Conservation (phyloP, 345 rosid genomes). For the Reutealis trisperma region DNA sequence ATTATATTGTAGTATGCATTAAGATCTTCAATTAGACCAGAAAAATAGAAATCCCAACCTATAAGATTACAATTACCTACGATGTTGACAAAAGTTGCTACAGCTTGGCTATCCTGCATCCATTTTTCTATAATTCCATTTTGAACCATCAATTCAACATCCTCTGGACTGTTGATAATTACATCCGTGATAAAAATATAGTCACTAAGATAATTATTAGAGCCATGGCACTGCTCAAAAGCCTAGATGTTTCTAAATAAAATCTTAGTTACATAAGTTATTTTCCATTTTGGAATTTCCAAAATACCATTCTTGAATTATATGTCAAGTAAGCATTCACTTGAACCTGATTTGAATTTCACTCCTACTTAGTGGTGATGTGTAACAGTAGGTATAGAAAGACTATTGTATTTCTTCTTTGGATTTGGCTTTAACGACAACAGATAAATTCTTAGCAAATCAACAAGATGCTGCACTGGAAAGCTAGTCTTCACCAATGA, state of each 20-base stretch:
- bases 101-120: no score
- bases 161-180: no score
- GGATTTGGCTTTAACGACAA: neutral
- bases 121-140: slow-evolving; percentile 5
- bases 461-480: neutral
- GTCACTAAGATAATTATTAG: no score
- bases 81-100: neutral
- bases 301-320: no score
- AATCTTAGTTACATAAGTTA: no score
- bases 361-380: slow-evolving; percentile 22
- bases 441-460: slow-evolving; percentile 1
- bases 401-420: neutral
- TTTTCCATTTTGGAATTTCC: no score
- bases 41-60: neutral
- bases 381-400: neutral
- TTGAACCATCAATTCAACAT: no score
- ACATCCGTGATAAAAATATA: no score
- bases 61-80: neutral
- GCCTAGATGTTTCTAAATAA: no score
- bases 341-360: neutral
- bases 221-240: no score
- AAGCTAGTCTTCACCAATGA: accelerated
- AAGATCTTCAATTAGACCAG: neutral
- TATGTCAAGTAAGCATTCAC: no score
- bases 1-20: neutral